Evolutionary conservation across 2,329 filamentous ascomycete genomes (phyloP).

Genomic region (Karstenula rhodostoma): DNA sequence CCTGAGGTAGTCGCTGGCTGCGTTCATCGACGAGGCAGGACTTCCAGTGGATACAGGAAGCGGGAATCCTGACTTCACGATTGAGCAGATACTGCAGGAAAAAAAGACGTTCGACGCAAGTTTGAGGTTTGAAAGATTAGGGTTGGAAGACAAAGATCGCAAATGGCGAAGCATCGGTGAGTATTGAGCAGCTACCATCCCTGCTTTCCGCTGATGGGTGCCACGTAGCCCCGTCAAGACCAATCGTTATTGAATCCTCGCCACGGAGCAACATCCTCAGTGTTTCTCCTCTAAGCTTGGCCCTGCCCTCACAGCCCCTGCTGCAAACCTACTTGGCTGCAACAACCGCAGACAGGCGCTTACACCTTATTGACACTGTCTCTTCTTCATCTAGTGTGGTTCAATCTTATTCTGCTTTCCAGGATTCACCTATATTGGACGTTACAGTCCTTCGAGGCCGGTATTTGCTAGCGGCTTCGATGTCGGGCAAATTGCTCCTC

Average conservation of each 20-base stretch:
- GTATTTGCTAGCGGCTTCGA: conserved; percentile 62
- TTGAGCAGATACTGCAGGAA: conserved; percentile 68
- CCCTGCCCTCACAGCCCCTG: conserved; percentile 21
- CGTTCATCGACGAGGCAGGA: conserved; percentile 66
- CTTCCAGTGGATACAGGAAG: conserved; percentile 60
- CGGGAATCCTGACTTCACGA: conserved; percentile 58
- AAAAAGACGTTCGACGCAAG: conserved; percentile 66
- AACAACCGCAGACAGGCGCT: conserved; percentile 51
- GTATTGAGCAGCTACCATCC: conserved; percentile 16
- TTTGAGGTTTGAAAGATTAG: conserved; percentile 64
- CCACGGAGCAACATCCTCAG: conserved; percentile 63
- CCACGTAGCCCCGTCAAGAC: conserved; percentile 55
- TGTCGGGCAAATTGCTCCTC: conserved; percentile 66
- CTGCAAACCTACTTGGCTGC: conserved; percentile 39
- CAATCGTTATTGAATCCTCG: conserved; percentile 52
- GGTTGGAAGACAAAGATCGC: conserved; percentile 52
- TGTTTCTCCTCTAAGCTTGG: conserved; percentile 54
- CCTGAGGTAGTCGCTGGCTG: conserved; percentile 59
- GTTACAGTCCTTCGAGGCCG: conserved; percentile 53
- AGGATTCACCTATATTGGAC: conserved; percentile 65
- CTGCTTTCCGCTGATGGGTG: conserved; percentile 14
- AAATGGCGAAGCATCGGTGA: conserved; percentile 59
- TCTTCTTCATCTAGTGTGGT: conserved; percentile 41
- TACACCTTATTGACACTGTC: conserved; percentile 56
- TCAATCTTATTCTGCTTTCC: conserved; percentile 50